phyloP scores from a whole-genome alignment of 352 stramenopile species.

The Phytophthora nicotianae region DNA sequence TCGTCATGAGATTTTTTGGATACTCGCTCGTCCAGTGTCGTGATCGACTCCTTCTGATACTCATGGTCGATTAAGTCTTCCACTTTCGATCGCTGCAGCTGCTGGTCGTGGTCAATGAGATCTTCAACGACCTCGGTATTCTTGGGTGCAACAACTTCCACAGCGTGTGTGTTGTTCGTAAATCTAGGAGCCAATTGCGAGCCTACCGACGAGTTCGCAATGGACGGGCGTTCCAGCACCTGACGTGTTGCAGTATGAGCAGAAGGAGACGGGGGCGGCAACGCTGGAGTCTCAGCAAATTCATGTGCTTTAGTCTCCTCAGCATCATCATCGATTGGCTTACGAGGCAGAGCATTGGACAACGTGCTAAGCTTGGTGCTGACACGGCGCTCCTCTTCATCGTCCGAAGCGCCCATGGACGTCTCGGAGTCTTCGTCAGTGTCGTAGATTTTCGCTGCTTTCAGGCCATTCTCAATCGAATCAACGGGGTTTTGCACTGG shows the following conservation, averaged over 20 bases:
- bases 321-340: slow-evolving; percentile 33
- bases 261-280: slow-evolving; percentile 52
- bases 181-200: slow-evolving; percentile 9
- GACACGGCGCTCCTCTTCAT: slow-evolving; percentile 33
- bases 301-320: slow-evolving; percentile 66
- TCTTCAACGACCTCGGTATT: slow-evolving; percentile 10
- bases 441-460: slow-evolving; percentile 22
- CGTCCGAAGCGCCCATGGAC: slow-evolving; percentile 44
- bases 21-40: slow-evolving; percentile 2
- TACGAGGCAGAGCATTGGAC: slow-evolving; percentile 2
- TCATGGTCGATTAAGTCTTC: slow-evolving; percentile 24
- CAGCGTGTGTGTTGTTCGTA: slow-evolving; percentile 1
- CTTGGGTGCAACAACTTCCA: slow-evolving; percentile 6
- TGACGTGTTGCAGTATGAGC: slow-evolving; percentile 40
- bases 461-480: slow-evolving; percentile 17
- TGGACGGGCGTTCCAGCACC: slow-evolving; percentile 40
- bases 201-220: slow-evolving; percentile 28
- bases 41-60: background rate
- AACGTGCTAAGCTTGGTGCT: slow-evolving; percentile 12
- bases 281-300: slow-evolving; percentile 46
- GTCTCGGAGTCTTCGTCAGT: slow-evolving; percentile 46
- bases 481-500: background rate
- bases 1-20: slow-evolving; percentile 17
- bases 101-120: slow-evolving; percentile 17
- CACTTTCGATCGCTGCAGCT: slow-evolving; percentile 13